Evolutionary conservation across 805 yeast species (phyloP).

Genomic region (Phaffomyces antillensis): DNA sequence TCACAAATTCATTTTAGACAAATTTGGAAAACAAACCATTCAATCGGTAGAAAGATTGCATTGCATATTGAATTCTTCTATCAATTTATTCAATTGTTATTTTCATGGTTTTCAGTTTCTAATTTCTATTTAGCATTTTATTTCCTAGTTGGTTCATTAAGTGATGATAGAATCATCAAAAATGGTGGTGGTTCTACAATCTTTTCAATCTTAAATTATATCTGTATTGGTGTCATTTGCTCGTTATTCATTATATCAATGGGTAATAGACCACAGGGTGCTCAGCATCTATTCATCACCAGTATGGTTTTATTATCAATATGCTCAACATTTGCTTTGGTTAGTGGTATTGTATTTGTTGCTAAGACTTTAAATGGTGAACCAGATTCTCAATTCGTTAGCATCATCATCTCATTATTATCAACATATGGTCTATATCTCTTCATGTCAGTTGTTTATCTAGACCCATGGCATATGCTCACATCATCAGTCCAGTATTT

Average conservation of each 20-base stretch:
- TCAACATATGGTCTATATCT: slow-evolving; percentile 91
- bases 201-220: slow-evolving; percentile 80
- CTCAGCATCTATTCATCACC: slow-evolving; percentile 65
- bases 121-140: slow-evolving; percentile 91
- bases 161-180: slow-evolving; percentile 41
- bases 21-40: slow-evolving; percentile 87
- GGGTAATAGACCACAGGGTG: slow-evolving; percentile 98
- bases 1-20: slow-evolving; percentile 79
- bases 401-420: slow-evolving; percentile 74
- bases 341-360: slow-evolving; percentile 79
- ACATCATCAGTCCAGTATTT: slow-evolving; percentile 87
- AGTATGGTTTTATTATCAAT: slow-evolving; percentile 67
- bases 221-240: slow-evolving; percentile 74
- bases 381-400: slow-evolving; percentile 49
- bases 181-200: slow-evolving; percentile 74
- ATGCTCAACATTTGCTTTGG: slow-evolving; percentile 75
- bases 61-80: slow-evolving; percentile 84
- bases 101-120: slow-evolving; percentile 88
- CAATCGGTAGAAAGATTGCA: slow-evolving; percentile 67
- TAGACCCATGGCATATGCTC: slow-evolving; percentile 95
- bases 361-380: slow-evolving; percentile 38
- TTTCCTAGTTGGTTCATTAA: slow-evolving; percentile 83
- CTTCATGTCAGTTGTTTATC: slow-evolving; percentile 71
- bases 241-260: slow-evolving; percentile 89
- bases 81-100: slow-evolving; percentile 71